Evolutionary conservation across 2,329 filamentous ascomycete genomes (phyloP).

Genomic region (Nemania sp.): DNA sequence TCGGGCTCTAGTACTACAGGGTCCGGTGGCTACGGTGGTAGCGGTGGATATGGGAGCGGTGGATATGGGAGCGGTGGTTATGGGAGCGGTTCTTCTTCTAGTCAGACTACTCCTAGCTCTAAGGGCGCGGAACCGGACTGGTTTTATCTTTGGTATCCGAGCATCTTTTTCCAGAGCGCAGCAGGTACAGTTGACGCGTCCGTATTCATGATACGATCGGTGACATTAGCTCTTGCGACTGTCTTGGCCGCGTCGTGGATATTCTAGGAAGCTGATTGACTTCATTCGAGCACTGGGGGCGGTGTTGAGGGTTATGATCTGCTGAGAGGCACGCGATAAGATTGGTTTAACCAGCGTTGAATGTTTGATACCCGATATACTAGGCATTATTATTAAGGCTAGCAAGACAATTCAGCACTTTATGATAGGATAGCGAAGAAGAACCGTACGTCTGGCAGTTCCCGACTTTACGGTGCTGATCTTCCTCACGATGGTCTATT

Average conservation of each 20-base stretch:
- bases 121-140: no score
- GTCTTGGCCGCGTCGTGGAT: neutral
- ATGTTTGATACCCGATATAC: neutral
- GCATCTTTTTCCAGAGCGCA: neutral
- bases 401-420: neutral
- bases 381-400: neutral
- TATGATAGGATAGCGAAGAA: neutral
- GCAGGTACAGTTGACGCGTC: neutral
- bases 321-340: neutral
- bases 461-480: neutral
- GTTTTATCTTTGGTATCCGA: no score
- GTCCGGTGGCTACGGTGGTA: neutral
- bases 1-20: no score
- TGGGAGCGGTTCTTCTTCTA: no score
- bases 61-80: neutral
- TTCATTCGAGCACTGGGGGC: neutral
- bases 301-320: neutral
- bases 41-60: no score
- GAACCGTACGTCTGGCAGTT: neutral
- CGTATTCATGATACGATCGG: neutral
- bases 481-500: neutral
- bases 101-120: no score
- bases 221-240: neutral
- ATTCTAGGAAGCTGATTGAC: neutral
- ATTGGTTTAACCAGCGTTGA: neutral